Conservation (phyloP, 345 rosid species). For the Moricandia arvensis region DNA sequence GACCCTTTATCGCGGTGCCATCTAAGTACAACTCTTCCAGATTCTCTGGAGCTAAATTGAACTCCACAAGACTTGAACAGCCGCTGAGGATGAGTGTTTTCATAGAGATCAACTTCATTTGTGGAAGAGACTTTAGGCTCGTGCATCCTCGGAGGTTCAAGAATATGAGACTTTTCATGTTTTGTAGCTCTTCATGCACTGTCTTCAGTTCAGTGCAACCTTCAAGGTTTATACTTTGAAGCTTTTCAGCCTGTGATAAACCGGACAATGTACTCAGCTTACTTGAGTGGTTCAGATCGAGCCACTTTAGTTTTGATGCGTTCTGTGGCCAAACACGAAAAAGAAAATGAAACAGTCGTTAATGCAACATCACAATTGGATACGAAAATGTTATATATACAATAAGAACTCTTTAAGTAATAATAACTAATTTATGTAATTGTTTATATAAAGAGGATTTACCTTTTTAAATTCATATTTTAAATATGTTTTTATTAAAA, state of each 20-base stretch:
- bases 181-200: not conserved
- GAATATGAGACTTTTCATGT: constrained; percentile 22
- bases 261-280: constrained; percentile 23
- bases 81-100: not conserved
- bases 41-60: not conserved
- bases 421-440: too few species aligned
- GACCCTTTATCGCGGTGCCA: not conserved
- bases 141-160: constrained; percentile 25
- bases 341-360: not conserved
- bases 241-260: constrained; percentile 20
- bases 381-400: too few species aligned
- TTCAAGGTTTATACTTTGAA: constrained; percentile 24
- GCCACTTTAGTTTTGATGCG: constrained; percentile 18
- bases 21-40: constrained; percentile 15
- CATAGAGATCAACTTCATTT: not conserved
- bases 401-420: too few species aligned
- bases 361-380: not conserved
- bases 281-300: constrained; percentile 22
- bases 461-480: too few species aligned
- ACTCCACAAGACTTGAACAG: not conserved
- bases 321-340: constrained; percentile 8
- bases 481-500: too few species aligned
- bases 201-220: constrained; percentile 14
- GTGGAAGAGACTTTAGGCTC: constrained; percentile 10
- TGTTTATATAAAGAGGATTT: too few species aligned